Evolutionary conservation across 2,329 filamentous ascomycete genomes (phyloP).

Genomic region (Arthrinium puccinioides): DNA sequence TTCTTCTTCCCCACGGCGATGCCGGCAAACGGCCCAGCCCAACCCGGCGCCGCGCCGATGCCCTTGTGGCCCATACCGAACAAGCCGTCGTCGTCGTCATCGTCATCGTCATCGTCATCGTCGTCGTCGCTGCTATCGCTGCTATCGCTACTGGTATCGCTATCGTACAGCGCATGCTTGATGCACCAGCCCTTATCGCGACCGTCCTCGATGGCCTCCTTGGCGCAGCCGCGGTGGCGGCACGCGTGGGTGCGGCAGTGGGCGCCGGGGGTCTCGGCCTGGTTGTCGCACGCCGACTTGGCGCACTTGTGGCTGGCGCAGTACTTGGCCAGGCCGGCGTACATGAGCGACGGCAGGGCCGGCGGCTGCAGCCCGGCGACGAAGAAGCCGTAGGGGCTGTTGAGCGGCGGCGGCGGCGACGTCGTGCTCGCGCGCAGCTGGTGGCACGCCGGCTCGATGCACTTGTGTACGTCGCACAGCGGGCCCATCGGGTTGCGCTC

Average conservation of each 20-base stretch:
- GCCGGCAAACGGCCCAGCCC: no score
- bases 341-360: background rate
- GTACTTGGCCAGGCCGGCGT: background rate
- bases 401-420: background rate
- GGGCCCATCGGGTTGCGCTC: no score
- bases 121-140: background rate
- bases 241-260: background rate
- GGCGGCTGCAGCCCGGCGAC: background rate
- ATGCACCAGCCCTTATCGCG: background rate
- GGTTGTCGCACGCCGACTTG: background rate
- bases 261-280: background rate
- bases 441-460: slow-evolving; percentile 13
- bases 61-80: no score
- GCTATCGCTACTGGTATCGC: background rate
- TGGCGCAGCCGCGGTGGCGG: no score
- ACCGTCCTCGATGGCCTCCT: background rate
- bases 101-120: no score
- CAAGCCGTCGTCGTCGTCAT: no score
- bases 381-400: no score
- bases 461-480: no score
- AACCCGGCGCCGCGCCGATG: no score
- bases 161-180: background rate
- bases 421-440: slow-evolving; percentile 1
- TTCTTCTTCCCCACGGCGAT: no score
- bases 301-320: slow-evolving; percentile 1